A percentile compares a stretch with the other conserved stretches of the same genome.
Evolutionary conservation across 768 basidiomycete genomes (phyloP).

Genomic region (Tylopilus subfusipes): DNA sequence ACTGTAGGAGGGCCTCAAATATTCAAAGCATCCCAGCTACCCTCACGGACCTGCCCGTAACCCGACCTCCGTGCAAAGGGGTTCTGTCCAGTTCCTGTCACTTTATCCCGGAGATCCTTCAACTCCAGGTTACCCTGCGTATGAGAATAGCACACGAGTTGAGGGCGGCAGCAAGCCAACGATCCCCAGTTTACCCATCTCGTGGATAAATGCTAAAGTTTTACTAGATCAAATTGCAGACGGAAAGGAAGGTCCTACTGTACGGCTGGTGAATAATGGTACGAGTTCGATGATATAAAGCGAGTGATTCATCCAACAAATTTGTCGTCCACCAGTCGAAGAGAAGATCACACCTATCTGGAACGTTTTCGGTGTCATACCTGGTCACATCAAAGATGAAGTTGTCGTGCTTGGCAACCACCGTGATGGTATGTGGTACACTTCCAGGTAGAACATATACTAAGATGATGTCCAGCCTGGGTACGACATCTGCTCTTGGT

Average conservation of each 20-base stretch:
- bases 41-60: constrained; percentile 88
- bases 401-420: constrained; percentile 86
- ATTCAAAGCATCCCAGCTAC: constrained; percentile 14
- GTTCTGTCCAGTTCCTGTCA: constrained; percentile 73
- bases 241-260: constrained; percentile 35
- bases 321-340: constrained; percentile 47
- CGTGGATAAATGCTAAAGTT: constrained; percentile 76
- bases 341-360: constrained; percentile 84
- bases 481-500: constrained; percentile 7
- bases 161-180: constrained; percentile 60
- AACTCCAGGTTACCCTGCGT: constrained; percentile 86
- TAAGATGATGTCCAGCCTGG: constrained; percentile 22
- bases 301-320: background rate
- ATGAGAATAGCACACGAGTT: constrained; percentile 69
- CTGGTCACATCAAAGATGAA: constrained; percentile 81
- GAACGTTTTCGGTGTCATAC: constrained; percentile 85
- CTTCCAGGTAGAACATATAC: background rate
- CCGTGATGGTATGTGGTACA: constrained; percentile 64
- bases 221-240: constrained; percentile 49
- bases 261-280: constrained; percentile 59
- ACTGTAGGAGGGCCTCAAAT: background rate
- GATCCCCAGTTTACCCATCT: constrained; percentile 89
- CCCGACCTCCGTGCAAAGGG: constrained; percentile 79
- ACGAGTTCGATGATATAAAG: constrained; percentile 4
- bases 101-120: constrained; percentile 75